Evolutionary conservation across 1,139 yeast genomes (phyloP).

Genomic region (Saccharomyces hybrid): DNA sequence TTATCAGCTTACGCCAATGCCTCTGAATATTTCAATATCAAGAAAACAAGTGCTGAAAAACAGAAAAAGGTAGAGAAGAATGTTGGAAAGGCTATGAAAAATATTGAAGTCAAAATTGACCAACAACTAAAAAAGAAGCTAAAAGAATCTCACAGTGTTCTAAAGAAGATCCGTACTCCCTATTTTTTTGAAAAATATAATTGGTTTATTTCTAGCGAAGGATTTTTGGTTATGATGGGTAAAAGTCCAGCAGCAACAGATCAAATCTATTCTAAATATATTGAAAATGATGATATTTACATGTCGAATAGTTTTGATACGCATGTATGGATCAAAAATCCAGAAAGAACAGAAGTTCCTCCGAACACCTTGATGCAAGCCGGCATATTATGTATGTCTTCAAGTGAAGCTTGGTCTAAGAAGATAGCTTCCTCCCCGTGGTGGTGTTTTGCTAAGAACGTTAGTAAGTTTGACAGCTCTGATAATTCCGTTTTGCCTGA

Average conservation of each 20-base stretch:
- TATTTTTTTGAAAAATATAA: slow-evolving; percentile 90
- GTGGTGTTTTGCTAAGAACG: slow-evolving; percentile 61
- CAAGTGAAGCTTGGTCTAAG: slow-evolving; percentile 85
- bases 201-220: slow-evolving; percentile 90
- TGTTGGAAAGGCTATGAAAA: slow-evolving; percentile 71
- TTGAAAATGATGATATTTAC: slow-evolving; percentile 61
- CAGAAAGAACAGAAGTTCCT: slow-evolving; percentile 44
- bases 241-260: slow-evolving; percentile 78
- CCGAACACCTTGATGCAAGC: slow-evolving; percentile 89
- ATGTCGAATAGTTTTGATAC: slow-evolving; percentile 72
- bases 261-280: slow-evolving; percentile 69
- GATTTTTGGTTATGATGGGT: slow-evolving; percentile 81
- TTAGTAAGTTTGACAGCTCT: slow-evolving; percentile 55
- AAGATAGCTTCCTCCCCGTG: slow-evolving; percentile 78
- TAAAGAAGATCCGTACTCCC: slow-evolving; percentile 62
- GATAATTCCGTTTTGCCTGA: slow-evolving; percentile 58
- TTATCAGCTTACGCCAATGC: slow-evolving; percentile 88
- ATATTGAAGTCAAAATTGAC: slow-evolving; percentile 73
- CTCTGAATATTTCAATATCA: slow-evolving; percentile 71
- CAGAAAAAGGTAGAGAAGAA: slow-evolving; percentile 76
- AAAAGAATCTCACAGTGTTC: slow-evolving; percentile 55
- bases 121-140: slow-evolving; percentile 63
- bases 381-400: slow-evolving; percentile 73
- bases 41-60: slow-evolving; percentile 69
- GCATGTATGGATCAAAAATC: slow-evolving; percentile 76